Conservation (phyloP, 768 basidiomycete genomes). For the Tricholoma bakamatsutake region DNA sequence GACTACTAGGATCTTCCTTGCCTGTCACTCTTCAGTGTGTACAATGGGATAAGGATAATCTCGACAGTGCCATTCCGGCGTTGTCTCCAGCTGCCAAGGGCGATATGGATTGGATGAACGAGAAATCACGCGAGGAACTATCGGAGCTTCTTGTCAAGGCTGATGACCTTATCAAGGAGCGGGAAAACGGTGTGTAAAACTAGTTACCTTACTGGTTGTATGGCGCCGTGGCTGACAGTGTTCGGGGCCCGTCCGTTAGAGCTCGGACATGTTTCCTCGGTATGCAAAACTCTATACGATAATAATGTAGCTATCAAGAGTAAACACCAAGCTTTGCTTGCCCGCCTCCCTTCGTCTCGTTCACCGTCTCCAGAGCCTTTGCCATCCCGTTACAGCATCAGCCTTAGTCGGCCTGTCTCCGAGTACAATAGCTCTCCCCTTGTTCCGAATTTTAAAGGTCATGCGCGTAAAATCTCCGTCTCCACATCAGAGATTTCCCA, state of each 20-base stretch:
- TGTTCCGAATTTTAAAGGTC: slow-evolving; percentile 21
- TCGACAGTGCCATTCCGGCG: slow-evolving; percentile 2
- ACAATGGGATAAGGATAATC: slow-evolving; percentile 14
- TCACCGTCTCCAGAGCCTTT: slow-evolving; percentile 28
- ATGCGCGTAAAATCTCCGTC: slow-evolving; percentile 51
- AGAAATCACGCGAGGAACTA: slow-evolving; percentile 70
- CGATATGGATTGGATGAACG: slow-evolving; percentile 44
- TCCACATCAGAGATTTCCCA: slow-evolving; percentile 63
- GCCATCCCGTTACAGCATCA: slow-evolving; percentile 23
- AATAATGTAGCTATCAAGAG: slow-evolving; percentile 62
- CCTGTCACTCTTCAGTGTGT: slow-evolving; percentile 29
- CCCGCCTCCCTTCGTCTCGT: slow-evolving; percentile 47
- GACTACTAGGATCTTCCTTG: slow-evolving; percentile 30
- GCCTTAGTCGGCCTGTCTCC: slow-evolving; percentile 17
- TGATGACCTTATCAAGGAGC: slow-evolving; percentile 66
- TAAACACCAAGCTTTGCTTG: slow-evolving; percentile 66
- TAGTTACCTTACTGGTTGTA: background rate
- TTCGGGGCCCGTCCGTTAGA: slow-evolving; percentile 39
- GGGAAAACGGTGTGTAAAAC: slow-evolving; percentile 59
- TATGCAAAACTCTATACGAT: slow-evolving; percentile 65
- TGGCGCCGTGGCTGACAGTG: slow-evolving; percentile 5
- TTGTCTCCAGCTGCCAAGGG: slow-evolving; percentile 16
- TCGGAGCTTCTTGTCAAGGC: slow-evolving; percentile 65
- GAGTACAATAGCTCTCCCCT: slow-evolving; percentile 15
- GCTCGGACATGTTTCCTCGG: slow-evolving; percentile 59